A percentile compares a stretch with the other conserved stretches of the same genome.
These are phyloP conservation scores for Eucalyptus rudis DNA, from an alignment of 345 rosid genomes.

Conservation along the genomic window DNA sequence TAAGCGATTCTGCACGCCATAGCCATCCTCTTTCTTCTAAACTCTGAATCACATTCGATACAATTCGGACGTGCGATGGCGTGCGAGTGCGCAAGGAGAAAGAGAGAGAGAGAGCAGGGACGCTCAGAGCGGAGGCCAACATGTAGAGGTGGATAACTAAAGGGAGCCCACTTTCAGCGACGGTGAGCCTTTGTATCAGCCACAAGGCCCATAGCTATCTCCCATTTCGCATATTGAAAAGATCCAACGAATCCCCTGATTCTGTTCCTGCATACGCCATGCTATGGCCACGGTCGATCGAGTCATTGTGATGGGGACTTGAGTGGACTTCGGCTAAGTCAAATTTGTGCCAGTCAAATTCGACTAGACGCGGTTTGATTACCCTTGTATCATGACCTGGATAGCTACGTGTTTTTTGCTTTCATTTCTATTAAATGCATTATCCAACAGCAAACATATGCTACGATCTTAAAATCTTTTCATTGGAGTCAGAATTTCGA, in stretches of 20 bases:
- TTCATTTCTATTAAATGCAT: neutral
- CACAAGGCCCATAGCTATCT: neutral
- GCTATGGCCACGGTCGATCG: neutral
- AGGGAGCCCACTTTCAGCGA: neutral
- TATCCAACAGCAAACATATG: neutral
- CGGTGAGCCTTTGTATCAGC: neutral
- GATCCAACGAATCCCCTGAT: neutral
- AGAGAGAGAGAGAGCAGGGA: neutral
- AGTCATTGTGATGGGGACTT: neutral
- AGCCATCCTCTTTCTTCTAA: neutral
- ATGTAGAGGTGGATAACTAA: neutral
- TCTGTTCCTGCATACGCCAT: neutral
- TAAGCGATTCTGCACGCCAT: neutral
- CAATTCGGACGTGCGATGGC: neutral
- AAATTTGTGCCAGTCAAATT: neutral
- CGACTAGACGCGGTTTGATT: neutral
- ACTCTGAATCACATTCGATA: neutral
- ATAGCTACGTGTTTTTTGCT: neutral
- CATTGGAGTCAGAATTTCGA: neutral
- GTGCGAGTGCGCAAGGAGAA: neutral
- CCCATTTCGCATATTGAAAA: neutral
- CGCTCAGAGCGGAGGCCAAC: neutral
- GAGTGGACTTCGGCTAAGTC: neutral
- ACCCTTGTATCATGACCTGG: neutral
- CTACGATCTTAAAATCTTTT: neutral